Evolutionary conservation across 805 yeast species (phyloP), one percentile per base, ranked within the genome.

Genomic region (Torulaspora quercuum): DNA sequence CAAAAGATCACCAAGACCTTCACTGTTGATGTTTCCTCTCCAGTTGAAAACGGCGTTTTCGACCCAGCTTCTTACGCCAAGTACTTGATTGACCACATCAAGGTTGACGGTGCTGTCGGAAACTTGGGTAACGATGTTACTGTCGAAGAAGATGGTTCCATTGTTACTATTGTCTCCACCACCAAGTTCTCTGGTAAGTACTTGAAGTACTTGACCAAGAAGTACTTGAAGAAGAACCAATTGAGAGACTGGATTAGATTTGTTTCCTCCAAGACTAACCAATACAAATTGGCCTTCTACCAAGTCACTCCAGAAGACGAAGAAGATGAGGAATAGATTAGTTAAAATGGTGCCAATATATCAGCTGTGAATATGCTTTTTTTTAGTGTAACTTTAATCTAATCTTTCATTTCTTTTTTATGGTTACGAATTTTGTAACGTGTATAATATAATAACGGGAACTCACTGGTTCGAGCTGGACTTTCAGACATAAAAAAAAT

Each of bases 181-280:
- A 73, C 95, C 73, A 82, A 87, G 76, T 90, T 92, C 92, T 89
- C 97, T 59, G 99, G 98, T 76, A 90, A 94, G 78, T 92, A 92
- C 95, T 82, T 90, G 72, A 92, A 94, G 80, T 92, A 92, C 94
- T 78, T 92, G 70, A 86, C 97, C 67, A 94, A 92, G 88, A 90
- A 95, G 80, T 92, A 86, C 92, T 86, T 92, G 75, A 94, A 90
- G 95, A 92, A 92, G 86, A 87, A 89, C 90, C 95, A 86, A 76
- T 85, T 90, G 78, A 88, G 97, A 80, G 97, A 92, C 80, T 90
- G 97, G 97, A 89, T 90, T 75, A 92, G 97, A 81, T 89, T 90
- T 66, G 95, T 90, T 57, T 85, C 97, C 55, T 81, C 83, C 67
- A 83, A 88, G 78, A 84, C 85, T 74, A 86, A 89, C 82, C 81